A percentile compares a stretch with the other conserved stretches of the same genome.
These are phyloP conservation scores for Chenopodium quinoa DNA, from an alignment of 148 eudicot species.

Conservation along the genomic window DNA sequence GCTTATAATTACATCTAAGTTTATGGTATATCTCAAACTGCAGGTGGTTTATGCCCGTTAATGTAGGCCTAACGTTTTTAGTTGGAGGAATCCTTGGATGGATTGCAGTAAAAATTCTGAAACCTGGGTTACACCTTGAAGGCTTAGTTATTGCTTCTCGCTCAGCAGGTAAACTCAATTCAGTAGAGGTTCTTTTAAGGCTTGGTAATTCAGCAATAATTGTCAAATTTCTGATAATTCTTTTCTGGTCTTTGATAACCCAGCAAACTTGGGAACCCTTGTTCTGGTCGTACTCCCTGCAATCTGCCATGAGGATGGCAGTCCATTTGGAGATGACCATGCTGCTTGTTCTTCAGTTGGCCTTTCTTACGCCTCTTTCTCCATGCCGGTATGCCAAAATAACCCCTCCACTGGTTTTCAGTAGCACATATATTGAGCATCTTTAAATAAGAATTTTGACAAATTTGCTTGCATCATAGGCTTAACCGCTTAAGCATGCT, in stretches of 20 bases:
- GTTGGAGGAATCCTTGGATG: constrained; percentile 81
- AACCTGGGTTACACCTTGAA: constrained; percentile 62
- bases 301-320: constrained; percentile 62
- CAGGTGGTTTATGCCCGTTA: constrained; percentile 96
- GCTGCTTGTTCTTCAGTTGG: constrained; percentile 48
- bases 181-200: background rate
- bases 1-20: background rate
- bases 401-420: background rate
- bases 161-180: constrained; percentile 48
- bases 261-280: constrained; percentile 86
- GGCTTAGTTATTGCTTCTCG: constrained; percentile 69
- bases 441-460: background rate
- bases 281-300: constrained; percentile 83
- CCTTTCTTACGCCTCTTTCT: constrained; percentile 80
- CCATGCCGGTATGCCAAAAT: constrained; percentile 73
- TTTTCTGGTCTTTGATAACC: background rate
- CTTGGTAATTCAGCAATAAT: background rate
- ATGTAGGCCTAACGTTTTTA: constrained; percentile 77
- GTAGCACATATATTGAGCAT: background rate
- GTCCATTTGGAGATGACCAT: constrained; percentile 72
- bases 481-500: background rate
- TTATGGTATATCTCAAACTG: background rate
- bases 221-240: background rate
- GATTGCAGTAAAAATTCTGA: constrained; percentile 62
- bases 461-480: too few species aligned